Conservation (phyloP, 225 moss, liverwort and hornwort genomes). For the Physcomitrellopsis africana region DNA sequence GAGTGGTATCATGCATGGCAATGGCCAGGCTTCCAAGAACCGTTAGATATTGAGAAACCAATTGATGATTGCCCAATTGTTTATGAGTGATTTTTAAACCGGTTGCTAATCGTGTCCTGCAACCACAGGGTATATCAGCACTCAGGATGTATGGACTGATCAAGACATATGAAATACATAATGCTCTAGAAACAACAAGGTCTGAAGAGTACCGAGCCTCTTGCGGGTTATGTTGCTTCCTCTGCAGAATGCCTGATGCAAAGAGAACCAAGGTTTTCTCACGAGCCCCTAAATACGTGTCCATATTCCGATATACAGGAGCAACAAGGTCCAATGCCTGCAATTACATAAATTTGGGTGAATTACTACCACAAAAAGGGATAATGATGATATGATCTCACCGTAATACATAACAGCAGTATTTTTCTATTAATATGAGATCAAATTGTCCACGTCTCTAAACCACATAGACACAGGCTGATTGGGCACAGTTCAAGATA, state of each 20-base stretch:
- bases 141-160: slow-evolving; percentile 28
- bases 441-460: slow-evolving; percentile 6
- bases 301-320: slow-evolving; percentile 85
- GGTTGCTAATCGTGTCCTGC: slow-evolving; percentile 85
- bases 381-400: slow-evolving; percentile 5
- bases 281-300: slow-evolving; percentile 80
- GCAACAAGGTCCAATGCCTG: slow-evolving; percentile 92
- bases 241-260: slow-evolving; percentile 83
- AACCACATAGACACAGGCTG: slow-evolving; percentile 18
- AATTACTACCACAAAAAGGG: neutral
- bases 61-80: slow-evolving; percentile 93
- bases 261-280: slow-evolving; percentile 93
- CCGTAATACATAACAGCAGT: neutral
- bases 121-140: slow-evolving; percentile 36
- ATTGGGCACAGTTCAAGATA: neutral
- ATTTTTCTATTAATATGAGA: slow-evolving; percentile 19
- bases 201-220: slow-evolving; percentile 76
- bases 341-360: slow-evolving; percentile 28
- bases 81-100: slow-evolving; percentile 89
- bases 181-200: slow-evolving; percentile 14
- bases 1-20: slow-evolving; percentile 77
- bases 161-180: neutral
- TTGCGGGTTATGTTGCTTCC: slow-evolving; percentile 86
- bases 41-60: slow-evolving; percentile 89
- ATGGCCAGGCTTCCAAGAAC: slow-evolving; percentile 86